phyloP scores from a whole-genome alignment of 1,284 basidiomycete species.

The Cutaneotrichosporon dermatis region DNA sequence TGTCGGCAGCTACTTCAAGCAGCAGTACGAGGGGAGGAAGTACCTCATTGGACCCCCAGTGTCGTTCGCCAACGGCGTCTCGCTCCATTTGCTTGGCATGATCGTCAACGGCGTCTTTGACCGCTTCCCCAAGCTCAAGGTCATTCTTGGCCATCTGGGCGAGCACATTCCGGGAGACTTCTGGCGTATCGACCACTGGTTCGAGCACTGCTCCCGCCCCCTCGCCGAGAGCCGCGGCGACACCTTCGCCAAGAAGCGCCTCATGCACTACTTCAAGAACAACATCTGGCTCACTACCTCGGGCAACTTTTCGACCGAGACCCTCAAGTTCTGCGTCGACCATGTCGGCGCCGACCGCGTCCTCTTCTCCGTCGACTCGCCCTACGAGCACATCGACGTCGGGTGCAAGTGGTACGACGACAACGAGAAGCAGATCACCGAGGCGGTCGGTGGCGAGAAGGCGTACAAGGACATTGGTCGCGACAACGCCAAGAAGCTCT shows the following conservation, averaged over 20 bases:
- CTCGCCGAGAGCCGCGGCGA: constrained; percentile 22
- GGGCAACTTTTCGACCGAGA: constrained; percentile 20
- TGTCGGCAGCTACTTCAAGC: constrained; percentile 34
- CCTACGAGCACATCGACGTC: constrained; percentile 41
- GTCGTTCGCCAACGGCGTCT: constrained; percentile 43
- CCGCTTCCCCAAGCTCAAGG: constrained; percentile 45
- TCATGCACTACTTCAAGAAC: constrained; percentile 22
- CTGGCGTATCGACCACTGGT: constrained; percentile 45
- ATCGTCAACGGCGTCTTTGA: constrained; percentile 46
- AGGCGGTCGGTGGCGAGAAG: constrained; percentile 19
- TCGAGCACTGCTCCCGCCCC: constrained; percentile 30
- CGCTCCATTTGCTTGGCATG: constrained; percentile 41
- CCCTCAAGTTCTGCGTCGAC: constrained; percentile 36
- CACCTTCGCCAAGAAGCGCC: constrained; percentile 29
- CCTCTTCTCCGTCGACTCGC: constrained; percentile 45
- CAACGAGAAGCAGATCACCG: constrained; percentile 10
- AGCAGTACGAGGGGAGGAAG: constrained; percentile 39
- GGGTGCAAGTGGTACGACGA: constrained; percentile 40
- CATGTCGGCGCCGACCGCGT: constrained; percentile 35
- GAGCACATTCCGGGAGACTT: constrained; percentile 44
- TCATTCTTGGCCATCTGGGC: constrained; percentile 46
- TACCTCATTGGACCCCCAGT: constrained; percentile 42
- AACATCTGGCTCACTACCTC: constrained; percentile 23
- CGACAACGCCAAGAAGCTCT: constrained; percentile 24
- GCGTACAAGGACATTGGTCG: constrained; percentile 20